phyloP scores from a whole-genome alignment of 371 early-diverging fungal species.

The Lichtheimia ramosa region DNA sequence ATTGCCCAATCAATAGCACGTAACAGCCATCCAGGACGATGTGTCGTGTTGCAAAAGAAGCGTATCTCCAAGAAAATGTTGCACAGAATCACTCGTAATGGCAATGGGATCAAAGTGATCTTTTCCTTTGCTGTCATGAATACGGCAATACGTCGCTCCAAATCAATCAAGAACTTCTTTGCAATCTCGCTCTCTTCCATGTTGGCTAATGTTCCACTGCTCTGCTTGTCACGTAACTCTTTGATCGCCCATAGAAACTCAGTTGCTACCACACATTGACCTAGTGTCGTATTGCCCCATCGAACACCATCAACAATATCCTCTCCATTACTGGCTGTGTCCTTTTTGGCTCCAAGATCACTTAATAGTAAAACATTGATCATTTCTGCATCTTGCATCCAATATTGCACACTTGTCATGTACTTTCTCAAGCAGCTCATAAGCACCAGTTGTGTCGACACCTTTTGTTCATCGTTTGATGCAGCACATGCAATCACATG shows the following conservation, averaged over 20 bases:
- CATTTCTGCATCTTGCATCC: constrained; percentile 70
- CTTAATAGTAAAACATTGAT: constrained; percentile 61
- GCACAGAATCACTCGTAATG: constrained; percentile 56
- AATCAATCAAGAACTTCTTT: constrained; percentile 65
- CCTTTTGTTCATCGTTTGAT: constrained; percentile 52
- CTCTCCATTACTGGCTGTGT: constrained; percentile 3
- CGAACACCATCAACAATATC: constrained; percentile 1
- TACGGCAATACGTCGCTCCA: constrained; percentile 58
- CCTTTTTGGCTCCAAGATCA: constrained; percentile 45
- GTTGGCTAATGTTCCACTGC: constrained; percentile 25
- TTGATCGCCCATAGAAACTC: constrained; percentile 63
- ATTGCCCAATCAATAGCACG: constrained; percentile 59
- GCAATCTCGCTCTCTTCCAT: constrained; percentile 61
- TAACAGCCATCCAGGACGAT: constrained; percentile 62
- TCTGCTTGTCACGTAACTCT: constrained; percentile 38
- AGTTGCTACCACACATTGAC: constrained; percentile 58
- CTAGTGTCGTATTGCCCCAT: constrained; percentile 65
- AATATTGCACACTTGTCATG: constrained; percentile 57
- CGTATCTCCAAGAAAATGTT: constrained; percentile 59
- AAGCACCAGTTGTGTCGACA: constrained; percentile 41
- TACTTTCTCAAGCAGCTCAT: constrained; percentile 52
- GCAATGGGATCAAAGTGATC: constrained; percentile 47
- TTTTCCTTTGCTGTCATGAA: constrained; percentile 64
- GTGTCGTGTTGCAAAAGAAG: constrained; percentile 65
- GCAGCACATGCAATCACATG: constrained; percentile 64